Conservation (phyloP, 2,329 filamentous ascomycete species). For the Mycogone perniciosa region DNA sequence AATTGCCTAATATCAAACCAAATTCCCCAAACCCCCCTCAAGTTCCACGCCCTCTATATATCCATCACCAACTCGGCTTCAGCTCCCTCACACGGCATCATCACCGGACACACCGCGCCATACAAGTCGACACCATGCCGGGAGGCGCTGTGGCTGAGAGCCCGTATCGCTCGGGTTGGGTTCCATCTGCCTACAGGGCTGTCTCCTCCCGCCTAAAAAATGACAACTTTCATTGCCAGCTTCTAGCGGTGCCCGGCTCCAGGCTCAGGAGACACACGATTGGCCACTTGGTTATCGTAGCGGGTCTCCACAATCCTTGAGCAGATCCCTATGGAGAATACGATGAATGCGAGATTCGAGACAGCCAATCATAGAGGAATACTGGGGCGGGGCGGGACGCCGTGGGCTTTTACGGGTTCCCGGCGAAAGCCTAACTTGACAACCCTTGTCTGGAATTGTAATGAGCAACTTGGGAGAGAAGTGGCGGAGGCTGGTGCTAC, state of each 20-base stretch:
- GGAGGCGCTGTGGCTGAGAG: too few relatives aligned
- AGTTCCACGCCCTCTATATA: neutral
- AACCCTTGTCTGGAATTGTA: too few relatives aligned
- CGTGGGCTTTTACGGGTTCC: neutral
- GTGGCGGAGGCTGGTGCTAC: too few relatives aligned
- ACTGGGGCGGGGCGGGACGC: neutral
- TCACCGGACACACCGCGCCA: too few relatives aligned
- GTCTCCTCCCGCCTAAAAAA: too few relatives aligned
- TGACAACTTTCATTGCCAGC: too few relatives aligned
- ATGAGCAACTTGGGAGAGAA: too few relatives aligned
- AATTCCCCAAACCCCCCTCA: neutral
- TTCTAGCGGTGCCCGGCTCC: too few relatives aligned
- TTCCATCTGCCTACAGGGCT: neutral
- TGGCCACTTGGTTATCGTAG: neutral
- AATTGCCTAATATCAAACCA: too few relatives aligned
- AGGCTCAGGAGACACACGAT: neutral
- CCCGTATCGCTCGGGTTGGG: too few relatives aligned
- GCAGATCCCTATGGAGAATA: slow-evolving; percentile 17
- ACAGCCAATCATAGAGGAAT: slow-evolving; percentile 8
- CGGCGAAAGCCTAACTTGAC: neutral
- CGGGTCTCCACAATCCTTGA: neutral
- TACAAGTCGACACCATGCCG: too few relatives aligned
- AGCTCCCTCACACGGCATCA: neutral
- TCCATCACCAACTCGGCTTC: neutral
- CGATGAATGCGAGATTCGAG: slow-evolving; percentile 24